Evolutionary conservation across 2,329 filamentous ascomycete genomes (phyloP).

Genomic region (Periconia macrospinosa): DNA sequence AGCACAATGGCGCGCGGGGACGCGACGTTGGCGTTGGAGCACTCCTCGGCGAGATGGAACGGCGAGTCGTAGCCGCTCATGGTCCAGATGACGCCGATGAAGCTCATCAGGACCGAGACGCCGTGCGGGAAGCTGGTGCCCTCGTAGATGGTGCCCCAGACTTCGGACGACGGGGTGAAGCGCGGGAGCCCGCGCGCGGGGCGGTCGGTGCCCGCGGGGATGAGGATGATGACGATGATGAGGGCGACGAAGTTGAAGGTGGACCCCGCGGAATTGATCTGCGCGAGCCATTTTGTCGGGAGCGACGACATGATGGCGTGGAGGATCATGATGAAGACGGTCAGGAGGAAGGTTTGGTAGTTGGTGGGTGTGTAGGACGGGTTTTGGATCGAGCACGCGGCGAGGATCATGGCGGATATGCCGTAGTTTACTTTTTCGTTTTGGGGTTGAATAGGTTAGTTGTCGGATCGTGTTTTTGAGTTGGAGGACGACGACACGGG

Average conservation of each 20-base stretch:
- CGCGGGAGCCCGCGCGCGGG: conserved; percentile 57
- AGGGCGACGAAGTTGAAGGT: conserved; percentile 71
- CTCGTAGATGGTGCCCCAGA: conserved; percentile 68
- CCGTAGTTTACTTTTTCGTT: conserved; percentile 61
- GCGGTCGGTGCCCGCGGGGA: conserved; percentile 61
- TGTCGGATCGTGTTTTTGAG: no score
- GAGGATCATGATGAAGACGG: conserved; percentile 66
- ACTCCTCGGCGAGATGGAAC: conserved; percentile 76
- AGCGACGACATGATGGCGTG: conserved; percentile 70
- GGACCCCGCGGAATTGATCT: conserved; percentile 70
- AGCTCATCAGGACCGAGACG: conserved; percentile 70
- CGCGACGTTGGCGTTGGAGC: conserved; percentile 71
- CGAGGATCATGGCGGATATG: conserved; percentile 70
- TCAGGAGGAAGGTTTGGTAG: conserved; percentile 71
- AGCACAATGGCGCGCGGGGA: conserved; percentile 72
- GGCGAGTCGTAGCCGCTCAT: conserved; percentile 69
- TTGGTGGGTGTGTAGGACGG: conserved; percentile 65
- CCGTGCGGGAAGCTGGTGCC: conserved; percentile 69
- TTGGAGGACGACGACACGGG: no score
- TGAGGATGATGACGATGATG: conserved; percentile 67
- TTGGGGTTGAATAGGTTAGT: no score
- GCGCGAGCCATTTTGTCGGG: conserved; percentile 70
- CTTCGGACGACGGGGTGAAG: conserved; percentile 60
- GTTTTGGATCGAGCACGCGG: conserved; percentile 68
- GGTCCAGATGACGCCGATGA: conserved; percentile 71